These are phyloP conservation scores for Monosporascus sp. DNA, from an alignment of 2,329 filamentous ascomycete species.

Conservation along the genomic window DNA sequence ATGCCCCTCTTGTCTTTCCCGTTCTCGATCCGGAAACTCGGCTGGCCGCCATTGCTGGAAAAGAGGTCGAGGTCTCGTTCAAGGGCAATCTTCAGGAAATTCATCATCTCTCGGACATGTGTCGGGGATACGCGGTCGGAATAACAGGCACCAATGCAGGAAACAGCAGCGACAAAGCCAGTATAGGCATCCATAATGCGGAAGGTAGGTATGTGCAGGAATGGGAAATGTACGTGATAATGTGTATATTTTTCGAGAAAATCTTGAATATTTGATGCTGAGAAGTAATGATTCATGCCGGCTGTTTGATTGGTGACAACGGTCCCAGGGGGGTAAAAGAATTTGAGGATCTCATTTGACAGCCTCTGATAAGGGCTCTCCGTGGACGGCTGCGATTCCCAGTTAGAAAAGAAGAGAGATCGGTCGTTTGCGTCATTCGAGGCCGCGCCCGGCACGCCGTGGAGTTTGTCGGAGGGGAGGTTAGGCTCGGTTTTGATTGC, in stretches of 20 bases:
- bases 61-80: slow-evolving; percentile 49
- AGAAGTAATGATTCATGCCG: slow-evolving; percentile 55
- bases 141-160: slow-evolving; percentile 70
- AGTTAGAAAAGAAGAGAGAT: slow-evolving; percentile 44
- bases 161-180: slow-evolving; percentile 63
- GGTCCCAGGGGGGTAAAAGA: slow-evolving; percentile 52
- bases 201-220: slow-evolving; percentile 68
- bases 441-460: slow-evolving; percentile 38
- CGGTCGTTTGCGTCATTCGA: slow-evolving; percentile 33
- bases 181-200: slow-evolving; percentile 60
- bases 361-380: slow-evolving; percentile 48
- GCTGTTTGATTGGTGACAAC: slow-evolving; percentile 49
- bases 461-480: slow-evolving; percentile 43
- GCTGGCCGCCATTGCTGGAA: slow-evolving; percentile 28
- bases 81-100: slow-evolving; percentile 54
- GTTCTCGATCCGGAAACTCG: slow-evolving; percentile 33
- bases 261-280: slow-evolving; percentile 62
- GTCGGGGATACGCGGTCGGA: slow-evolving; percentile 55
- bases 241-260: slow-evolving; percentile 67
- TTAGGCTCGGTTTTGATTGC: slow-evolving; percentile 63
- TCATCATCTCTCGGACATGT: slow-evolving; percentile 64
- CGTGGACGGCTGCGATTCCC: slow-evolving; percentile 40
- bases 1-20: slow-evolving; percentile 38
- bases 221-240: slow-evolving; percentile 68
- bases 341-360: slow-evolving; percentile 50